Conservation (phyloP, 495 filamentous ascomycete species). For the Daldinia grandis region DNA sequence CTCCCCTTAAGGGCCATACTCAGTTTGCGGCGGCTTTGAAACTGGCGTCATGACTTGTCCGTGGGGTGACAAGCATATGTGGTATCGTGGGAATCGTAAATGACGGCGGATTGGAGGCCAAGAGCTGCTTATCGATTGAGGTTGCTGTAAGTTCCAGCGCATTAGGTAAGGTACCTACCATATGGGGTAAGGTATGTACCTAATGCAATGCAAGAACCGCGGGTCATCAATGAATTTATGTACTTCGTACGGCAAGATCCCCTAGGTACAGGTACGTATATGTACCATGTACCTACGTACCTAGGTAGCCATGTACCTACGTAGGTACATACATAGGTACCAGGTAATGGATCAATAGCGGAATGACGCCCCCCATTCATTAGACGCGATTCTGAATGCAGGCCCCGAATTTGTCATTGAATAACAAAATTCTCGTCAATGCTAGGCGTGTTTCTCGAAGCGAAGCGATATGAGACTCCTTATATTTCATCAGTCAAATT, state of each 20-base stretch:
- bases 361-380: too few relatives aligned
- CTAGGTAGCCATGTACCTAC: too few relatives aligned
- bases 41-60: constrained; percentile 53
- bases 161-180: constrained; percentile 6
- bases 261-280: neutral
- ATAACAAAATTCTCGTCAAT: too few relatives aligned
- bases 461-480: neutral
- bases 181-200: too few relatives aligned
- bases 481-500: neutral
- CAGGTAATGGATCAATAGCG: too few relatives aligned
- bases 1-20: constrained; percentile 82
- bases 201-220: neutral
- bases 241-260: neutral
- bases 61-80: constrained; percentile 9
- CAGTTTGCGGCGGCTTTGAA: constrained; percentile 44
- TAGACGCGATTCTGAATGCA: neutral
- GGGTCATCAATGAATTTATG: neutral
- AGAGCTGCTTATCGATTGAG: constrained; percentile 34
- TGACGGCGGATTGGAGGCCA: constrained; percentile 23
- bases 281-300: too few relatives aligned
- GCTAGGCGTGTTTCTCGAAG: neutral
- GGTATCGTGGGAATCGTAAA: constrained; percentile 23
- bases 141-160: neutral
- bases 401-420: neutral
- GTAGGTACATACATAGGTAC: neutral